Conservation (phyloP, 108 stramenopile genomes). For the Cylindrotheca closterium region DNA sequence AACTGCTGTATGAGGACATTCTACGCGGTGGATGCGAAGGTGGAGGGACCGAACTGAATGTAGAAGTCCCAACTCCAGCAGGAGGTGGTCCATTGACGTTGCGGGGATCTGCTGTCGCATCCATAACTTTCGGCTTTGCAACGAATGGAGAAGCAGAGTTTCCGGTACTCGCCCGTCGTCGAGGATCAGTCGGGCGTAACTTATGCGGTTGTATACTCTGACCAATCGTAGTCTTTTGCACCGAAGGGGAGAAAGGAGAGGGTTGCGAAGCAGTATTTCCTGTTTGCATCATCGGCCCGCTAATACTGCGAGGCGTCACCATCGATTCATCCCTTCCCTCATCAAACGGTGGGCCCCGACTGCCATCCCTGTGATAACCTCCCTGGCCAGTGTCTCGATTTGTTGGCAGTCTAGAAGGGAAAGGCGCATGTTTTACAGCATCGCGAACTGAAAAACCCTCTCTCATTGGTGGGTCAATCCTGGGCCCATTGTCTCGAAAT, state of each 20-base stretch:
- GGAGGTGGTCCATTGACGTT: conserved; percentile 4
- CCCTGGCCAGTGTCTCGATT: neutral
- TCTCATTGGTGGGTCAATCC: neutral
- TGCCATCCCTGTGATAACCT: neutral
- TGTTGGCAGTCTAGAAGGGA: neutral
- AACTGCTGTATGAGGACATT: conserved; percentile 38
- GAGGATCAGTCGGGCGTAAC: conserved; percentile 38
- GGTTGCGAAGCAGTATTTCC: neutral
- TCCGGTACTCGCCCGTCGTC: conserved; percentile 16
- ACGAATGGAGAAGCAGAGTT: conserved; percentile 1
- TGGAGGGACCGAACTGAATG: neutral
- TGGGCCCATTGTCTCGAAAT: conserved; percentile 4
- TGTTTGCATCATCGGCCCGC: neutral
- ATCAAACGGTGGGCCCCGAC: too few relatives aligned
- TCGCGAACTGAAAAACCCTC: neutral
- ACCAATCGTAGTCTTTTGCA: neutral
- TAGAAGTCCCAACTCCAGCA: neutral
- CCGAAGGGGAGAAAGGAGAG: neutral
- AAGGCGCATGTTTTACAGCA: neutral
- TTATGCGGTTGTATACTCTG: neutral
- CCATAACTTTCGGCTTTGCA: neutral
- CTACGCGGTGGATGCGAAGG: conserved; percentile 18
- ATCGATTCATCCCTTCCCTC: neutral
- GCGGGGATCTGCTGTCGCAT: neutral
- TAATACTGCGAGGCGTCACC: neutral